Evolutionary conservation across 345 rosid species (phyloP).

Genomic region (Citrus sinensis): DNA sequence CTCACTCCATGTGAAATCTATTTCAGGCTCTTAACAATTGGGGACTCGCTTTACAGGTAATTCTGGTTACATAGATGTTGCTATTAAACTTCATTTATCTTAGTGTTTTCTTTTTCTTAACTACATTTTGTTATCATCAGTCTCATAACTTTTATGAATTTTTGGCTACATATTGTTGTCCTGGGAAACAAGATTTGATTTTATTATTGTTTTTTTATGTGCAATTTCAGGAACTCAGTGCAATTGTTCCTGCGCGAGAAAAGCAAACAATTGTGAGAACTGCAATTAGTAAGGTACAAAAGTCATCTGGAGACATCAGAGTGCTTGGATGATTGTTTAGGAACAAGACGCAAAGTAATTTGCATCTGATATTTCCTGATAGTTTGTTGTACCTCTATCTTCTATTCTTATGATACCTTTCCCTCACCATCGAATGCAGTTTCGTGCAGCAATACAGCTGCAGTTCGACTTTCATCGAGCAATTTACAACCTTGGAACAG

Average conservation of each 20-base stretch:
- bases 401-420: constrained; percentile 13
- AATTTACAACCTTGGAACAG: constrained; percentile 98
- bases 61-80: not conserved
- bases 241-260: constrained; percentile 92
- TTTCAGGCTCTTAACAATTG: constrained; percentile 95
- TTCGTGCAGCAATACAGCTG: constrained; percentile 89
- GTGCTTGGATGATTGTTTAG: constrained; percentile 24
- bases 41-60: constrained; percentile 98
- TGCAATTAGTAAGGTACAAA: constrained; percentile 90
- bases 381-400: constrained; percentile 6
- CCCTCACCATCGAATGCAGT: constrained; percentile 47
- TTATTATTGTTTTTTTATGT: constrained; percentile 3
- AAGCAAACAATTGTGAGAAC: constrained; percentile 87
- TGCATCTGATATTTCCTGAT: constrained; percentile 20
- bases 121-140: not conserved
- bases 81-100: not conserved
- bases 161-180: not conserved
- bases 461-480: constrained; percentile 98
- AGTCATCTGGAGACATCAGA: constrained; percentile 25
- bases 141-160: not conserved
- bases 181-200: constrained; percentile 5
- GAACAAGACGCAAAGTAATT: constrained; percentile 26
- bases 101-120: not conserved
- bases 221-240: constrained; percentile 80
- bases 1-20: constrained; percentile 18